These are phyloP conservation scores for Leishmania mexicana DNA, from an alignment of 208 protist species.

Conservation along the genomic window DNA sequence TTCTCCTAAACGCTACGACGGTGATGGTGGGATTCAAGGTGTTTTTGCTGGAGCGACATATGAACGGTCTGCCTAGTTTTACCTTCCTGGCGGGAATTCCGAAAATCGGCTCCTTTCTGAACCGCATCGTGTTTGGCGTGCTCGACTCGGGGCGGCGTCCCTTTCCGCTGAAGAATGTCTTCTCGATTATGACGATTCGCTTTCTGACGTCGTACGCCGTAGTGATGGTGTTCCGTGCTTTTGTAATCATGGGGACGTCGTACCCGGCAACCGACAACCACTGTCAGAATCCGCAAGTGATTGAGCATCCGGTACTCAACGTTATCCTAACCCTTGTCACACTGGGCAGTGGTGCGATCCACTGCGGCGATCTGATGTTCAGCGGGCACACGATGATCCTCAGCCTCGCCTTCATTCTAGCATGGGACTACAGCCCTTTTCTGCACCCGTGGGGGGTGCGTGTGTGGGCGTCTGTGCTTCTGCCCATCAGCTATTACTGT, in stretches of 20 bases:
- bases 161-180: slow-evolving; percentile 31
- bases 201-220: slow-evolving; percentile 70
- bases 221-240: slow-evolving; percentile 67
- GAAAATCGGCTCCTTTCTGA: slow-evolving; percentile 25
- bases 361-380: slow-evolving; percentile 93
- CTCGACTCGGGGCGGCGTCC: slow-evolving; percentile 51
- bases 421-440: slow-evolving; percentile 71
- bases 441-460: slow-evolving; percentile 56
- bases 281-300: slow-evolving; percentile 69
- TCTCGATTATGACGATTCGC: slow-evolving; percentile 66
- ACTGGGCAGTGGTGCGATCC: slow-evolving; percentile 70
- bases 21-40: slow-evolving; percentile 60
- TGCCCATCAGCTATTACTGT: slow-evolving; percentile 59
- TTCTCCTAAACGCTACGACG: slow-evolving; percentile 45
- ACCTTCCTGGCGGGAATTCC: slow-evolving; percentile 16
- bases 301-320: slow-evolving; percentile 71
- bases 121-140: slow-evolving; percentile 54
- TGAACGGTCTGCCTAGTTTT: slow-evolving; percentile 25
- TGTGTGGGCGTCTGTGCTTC: slow-evolving; percentile 36
- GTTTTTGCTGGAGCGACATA: slow-evolving; percentile 60
- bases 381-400: slow-evolving; percentile 90
- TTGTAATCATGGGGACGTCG: slow-evolving; percentile 78
- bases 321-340: slow-evolving; percentile 84
- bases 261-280: slow-evolving; percentile 86
- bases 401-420: slow-evolving; percentile 47